A percentile compares a stretch with the other conserved stretches of the same genome.
Conservation (phyloP, 192 early-diverging fungal species). For the Backusella sp. region DNA sequence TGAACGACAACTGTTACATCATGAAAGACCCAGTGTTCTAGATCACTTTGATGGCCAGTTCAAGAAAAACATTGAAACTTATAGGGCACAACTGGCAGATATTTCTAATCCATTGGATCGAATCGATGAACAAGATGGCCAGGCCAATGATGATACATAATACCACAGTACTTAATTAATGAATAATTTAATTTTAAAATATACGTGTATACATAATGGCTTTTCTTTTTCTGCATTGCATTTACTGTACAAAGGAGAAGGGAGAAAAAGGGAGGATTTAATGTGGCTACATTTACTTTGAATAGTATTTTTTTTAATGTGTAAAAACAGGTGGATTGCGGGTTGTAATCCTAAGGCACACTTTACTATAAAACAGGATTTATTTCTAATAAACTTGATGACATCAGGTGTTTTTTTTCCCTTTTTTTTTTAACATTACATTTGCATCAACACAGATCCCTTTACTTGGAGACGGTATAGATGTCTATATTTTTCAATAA, state of each 20-base stretch:
- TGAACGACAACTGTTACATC: slow-evolving; percentile 3
- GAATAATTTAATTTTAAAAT: not conserved
- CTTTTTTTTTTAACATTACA: too few relatives aligned
- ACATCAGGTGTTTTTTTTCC: not conserved
- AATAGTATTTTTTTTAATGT: not conserved
- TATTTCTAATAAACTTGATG: not conserved
- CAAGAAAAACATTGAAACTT: slow-evolving; percentile 6
- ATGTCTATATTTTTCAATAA: not conserved
- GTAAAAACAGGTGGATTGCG: not conserved
- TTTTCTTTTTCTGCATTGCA: not conserved
- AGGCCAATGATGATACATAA: not conserved
- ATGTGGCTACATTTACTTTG: not conserved
- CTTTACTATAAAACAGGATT: not conserved
- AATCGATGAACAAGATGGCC: not conserved
- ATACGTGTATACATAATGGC: not conserved
- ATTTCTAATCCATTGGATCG: not conserved
- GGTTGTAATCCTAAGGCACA: not conserved
- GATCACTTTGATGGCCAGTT: slow-evolving; percentile 4
- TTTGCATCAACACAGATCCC: too few relatives aligned
- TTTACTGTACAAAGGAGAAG: not conserved
- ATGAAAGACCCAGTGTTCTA: slow-evolving; percentile 4
- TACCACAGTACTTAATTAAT: not conserved
- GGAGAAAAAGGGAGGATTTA: not conserved
- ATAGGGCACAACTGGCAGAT: slow-evolving; percentile 1
- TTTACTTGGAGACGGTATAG: not conserved